Percentiles rank a stretch among this genome's conserved stretches.
Conservation (phyloP, 140 eudicot genomes). For the Anethum foeniculum region DNA sequence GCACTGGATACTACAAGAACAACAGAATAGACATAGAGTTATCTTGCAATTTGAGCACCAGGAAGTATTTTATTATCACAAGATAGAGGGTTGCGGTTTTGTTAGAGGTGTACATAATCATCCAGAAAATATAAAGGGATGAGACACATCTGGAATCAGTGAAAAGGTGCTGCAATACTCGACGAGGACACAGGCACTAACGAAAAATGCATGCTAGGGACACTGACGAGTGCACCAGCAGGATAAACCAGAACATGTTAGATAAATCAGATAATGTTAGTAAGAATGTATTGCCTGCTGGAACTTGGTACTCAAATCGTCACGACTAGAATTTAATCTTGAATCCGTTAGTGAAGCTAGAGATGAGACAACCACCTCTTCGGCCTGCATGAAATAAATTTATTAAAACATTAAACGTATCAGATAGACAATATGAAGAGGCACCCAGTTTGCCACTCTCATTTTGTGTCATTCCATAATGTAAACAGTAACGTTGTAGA, state of each 20-base stretch:
- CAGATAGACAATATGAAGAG: not conserved
- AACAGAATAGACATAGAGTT: not conserved
- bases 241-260: not conserved
- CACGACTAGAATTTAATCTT: conserved; percentile 20
- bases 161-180: too few relatives aligned
- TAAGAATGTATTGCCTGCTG: conserved; percentile 51
- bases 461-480: conserved; percentile 7
- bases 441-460: not conserved
- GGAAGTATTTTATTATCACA: not conserved
- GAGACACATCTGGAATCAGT: not conserved
- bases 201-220: not conserved
- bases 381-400: conserved; percentile 54
- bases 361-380: conserved; percentile 64
- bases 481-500: not conserved
- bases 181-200: not conserved
- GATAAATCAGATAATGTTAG: not conserved
- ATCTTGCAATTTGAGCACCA: not conserved
- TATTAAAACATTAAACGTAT: not conserved
- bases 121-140: not conserved
- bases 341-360: conserved; percentile 49
- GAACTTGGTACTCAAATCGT: conserved; percentile 32
- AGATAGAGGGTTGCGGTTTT: not conserved
- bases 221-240: not conserved
- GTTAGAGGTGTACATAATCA: not conserved
- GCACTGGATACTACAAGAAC: not conserved